Conservation (phyloP, 2,329 filamentous ascomycete species). For the Magnaporthiopsis incrustans region DNA sequence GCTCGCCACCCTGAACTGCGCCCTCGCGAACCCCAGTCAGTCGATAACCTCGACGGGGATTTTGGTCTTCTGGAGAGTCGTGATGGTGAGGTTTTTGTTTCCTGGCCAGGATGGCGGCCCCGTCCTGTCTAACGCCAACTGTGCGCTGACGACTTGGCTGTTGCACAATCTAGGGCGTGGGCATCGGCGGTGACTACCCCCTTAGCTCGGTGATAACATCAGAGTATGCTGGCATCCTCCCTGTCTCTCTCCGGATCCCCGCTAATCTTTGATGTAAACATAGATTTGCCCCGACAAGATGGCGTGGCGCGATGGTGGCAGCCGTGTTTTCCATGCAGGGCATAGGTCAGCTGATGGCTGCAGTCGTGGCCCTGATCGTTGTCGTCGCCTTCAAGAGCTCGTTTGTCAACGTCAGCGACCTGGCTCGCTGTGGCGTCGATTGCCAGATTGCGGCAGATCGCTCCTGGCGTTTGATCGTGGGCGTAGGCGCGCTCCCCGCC, state of each 20-base stretch:
- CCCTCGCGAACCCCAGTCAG: slow-evolving; percentile 52
- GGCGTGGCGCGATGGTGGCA: slow-evolving; percentile 77
- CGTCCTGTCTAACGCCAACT: neutral
- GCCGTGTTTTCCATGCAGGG: slow-evolving; percentile 82
- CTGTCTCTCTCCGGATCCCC: neutral
- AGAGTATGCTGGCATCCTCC: slow-evolving; percentile 37
- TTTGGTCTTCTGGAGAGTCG: slow-evolving; percentile 66
- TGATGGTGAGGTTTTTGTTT: slow-evolving; percentile 47
- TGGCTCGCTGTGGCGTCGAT: slow-evolving; percentile 44
- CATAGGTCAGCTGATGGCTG: slow-evolving; percentile 66
- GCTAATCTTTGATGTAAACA: neutral
- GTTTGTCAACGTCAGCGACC: slow-evolving; percentile 33
- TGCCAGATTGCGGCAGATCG: slow-evolving; percentile 68
- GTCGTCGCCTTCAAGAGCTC: slow-evolving; percentile 53
- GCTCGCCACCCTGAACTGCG: slow-evolving; percentile 59
- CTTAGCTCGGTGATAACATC: slow-evolving; percentile 74
- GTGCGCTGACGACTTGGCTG: neutral
- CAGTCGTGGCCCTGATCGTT: slow-evolving; percentile 62
- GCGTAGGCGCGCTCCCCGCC: slow-evolving; percentile 69
- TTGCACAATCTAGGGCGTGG: slow-evolving; percentile 43
- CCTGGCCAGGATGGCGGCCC: neutral
- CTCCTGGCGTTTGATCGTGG: slow-evolving; percentile 75
- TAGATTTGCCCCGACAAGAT: slow-evolving; percentile 71
- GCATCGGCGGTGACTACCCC: slow-evolving; percentile 77
- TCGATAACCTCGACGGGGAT: slow-evolving; percentile 51